Evolutionary conservation across 2,329 filamentous ascomycete genomes (phyloP), one percentile per base, ranked within the genome.

Genomic region (Colletotrichum acutatum): DNA sequence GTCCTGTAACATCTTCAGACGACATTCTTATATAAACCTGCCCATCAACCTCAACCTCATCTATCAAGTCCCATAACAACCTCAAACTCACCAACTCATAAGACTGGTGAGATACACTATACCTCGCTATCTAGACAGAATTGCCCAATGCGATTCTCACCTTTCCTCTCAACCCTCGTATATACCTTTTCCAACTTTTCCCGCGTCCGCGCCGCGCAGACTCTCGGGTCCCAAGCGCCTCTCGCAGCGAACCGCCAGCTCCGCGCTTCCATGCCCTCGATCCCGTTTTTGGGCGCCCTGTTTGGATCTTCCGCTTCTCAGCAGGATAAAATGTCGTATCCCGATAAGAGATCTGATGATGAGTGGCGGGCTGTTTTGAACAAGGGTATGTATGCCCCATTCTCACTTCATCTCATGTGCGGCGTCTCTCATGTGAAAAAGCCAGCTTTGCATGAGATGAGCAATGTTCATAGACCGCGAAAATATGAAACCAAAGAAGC

Each of bases 311-410:
- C 89, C 54, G 85, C 87, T 28, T 85, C 86, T 49, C 83, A 86
- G 68, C 86, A 86, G 64, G 86, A 84, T 75, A 89, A 89, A 66
- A 94, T 93, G 87, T 89, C 90, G 56, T 95, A 93, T 78, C 94
- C 97, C n/a, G 90, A 97, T 65, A 85, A 97, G 82, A 94, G 95
- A 83, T 90, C 86, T 52, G 89, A 95, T 26, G 90, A 94, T 69
- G 95, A 98, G 85, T 99, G 97, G 97, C 93, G 91, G 76, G 94
- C 96, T 9, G 90, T 98, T 71, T 86, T 99, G 66, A 95, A 87
- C 76, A 85, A 85, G 78, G 83, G 85, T 87, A 81, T 22, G 71
- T 61, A 14, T 53, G 14, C 2, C 2, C 2, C 19, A 28, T 56
- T 26, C 34, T 32, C 14, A 30, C 2, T 19, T 26, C n/a, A 56